Conservation (phyloP, 768 basidiomycete species). For the Rhizopogon vulgaris region DNA sequence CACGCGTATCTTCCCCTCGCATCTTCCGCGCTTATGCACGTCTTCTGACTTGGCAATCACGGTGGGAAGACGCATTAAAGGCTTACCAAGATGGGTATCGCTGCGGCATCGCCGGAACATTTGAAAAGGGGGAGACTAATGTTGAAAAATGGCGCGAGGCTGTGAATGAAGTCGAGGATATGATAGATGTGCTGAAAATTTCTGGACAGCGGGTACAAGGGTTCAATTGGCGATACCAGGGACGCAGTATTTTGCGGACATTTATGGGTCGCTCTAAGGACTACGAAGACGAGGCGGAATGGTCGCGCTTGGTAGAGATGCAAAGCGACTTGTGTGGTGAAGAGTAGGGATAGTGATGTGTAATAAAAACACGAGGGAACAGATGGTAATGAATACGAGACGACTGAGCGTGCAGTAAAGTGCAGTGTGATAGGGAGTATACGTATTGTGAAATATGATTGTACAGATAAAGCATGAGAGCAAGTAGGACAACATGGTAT, state of each 20-base stretch:
- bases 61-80: constrained; percentile 74
- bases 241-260: constrained; percentile 77
- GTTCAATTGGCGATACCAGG: constrained; percentile 80
- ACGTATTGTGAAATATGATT: neutral
- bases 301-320: constrained; percentile 58
- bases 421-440: neutral
- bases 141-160: constrained; percentile 67
- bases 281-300: constrained; percentile 89
- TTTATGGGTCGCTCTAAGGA: constrained; percentile 85
- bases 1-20: constrained; percentile 70
- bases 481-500: neutral
- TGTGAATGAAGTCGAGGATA: constrained; percentile 71
- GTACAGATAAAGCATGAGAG: neutral
- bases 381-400: neutral
- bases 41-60: constrained; percentile 65
- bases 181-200: constrained; percentile 77
- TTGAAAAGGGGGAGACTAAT: constrained; percentile 66
- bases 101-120: constrained; percentile 49
- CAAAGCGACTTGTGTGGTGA: constrained; percentile 26
- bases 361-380: neutral
- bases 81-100: constrained; percentile 87
- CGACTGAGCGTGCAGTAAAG: constrained; percentile 11
- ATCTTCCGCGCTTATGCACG: constrained; percentile 82
- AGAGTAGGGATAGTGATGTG: constrained; percentile 6
- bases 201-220: constrained; percentile 65